These are phyloP conservation scores for Paramecium sonneborni DNA, from an alignment of 73 alveolate species.

Conservation along the genomic window DNA sequence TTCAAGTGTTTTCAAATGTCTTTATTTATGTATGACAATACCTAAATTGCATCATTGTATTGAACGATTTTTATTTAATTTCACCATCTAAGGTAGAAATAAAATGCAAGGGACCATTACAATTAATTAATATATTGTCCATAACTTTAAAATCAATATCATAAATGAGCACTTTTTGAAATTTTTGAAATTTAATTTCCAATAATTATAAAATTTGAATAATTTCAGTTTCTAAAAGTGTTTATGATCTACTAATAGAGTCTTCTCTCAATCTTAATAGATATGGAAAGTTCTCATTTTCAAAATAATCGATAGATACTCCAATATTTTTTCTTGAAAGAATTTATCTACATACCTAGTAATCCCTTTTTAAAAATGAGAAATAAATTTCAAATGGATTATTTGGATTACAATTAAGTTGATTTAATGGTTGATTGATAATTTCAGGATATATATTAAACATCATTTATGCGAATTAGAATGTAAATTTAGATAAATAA, in stretches of 20 bases:
- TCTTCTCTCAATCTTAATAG: background rate
- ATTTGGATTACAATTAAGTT: background rate
- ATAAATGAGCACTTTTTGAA: background rate
- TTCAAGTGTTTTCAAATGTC: background rate
- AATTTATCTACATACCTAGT: background rate
- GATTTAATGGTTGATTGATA: background rate
- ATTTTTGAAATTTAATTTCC: background rate
- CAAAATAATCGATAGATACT: background rate
- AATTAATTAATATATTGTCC: background rate
- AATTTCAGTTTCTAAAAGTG: background rate
- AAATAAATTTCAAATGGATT: background rate
- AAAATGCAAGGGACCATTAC: conserved; percentile 42
- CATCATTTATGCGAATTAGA: background rate
- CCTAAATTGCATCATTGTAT: background rate
- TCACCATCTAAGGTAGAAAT: background rate
- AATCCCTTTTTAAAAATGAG: background rate
- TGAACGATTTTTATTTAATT: background rate
- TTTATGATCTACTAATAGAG: background rate
- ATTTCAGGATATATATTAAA: conserved; percentile 29
- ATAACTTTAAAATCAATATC: conserved; percentile 7
- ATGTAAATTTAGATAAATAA: background rate
- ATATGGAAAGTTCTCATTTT: background rate
- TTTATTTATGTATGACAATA: background rate
- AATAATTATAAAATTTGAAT: background rate
- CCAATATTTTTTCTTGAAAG: background rate